Conservation (phyloP, 345 rosid genomes). For the Sonneratia caseolaris region DNA sequence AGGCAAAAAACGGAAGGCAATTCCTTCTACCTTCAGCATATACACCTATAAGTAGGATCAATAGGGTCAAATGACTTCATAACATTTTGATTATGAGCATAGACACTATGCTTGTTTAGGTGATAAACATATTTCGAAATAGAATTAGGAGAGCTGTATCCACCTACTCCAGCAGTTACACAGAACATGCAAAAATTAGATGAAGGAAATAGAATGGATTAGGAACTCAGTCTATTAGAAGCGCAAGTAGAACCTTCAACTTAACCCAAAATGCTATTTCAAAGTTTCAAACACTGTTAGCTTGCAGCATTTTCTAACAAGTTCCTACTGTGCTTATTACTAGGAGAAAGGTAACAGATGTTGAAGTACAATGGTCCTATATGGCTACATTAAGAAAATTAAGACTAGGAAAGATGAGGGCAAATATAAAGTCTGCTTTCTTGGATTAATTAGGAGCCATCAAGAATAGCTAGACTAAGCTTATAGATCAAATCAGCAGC, state of each 20-base stretch:
- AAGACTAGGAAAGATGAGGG: neutral
- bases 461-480: neutral
- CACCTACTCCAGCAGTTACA: neutral
- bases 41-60: conserved; percentile 41
- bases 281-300: neutral
- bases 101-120: neutral
- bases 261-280: neutral
- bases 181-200: neutral
- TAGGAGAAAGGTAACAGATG: neutral
- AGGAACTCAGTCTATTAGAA: neutral
- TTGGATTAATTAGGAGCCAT: neutral
- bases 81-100: neutral
- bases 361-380: neutral
- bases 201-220: neutral
- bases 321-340: neutral
- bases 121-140: neutral
- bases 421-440: neutral
- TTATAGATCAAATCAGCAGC: neutral
- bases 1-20: conserved; percentile 86
- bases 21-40: conserved; percentile 84
- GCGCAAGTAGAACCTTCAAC: neutral
- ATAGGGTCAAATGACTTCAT: conserved; percentile 2
- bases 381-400: neutral
- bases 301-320: neutral
- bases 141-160: neutral